phyloP scores from a whole-genome alignment of 140 eudicot genomes.

The Flaveria floridana region DNA sequence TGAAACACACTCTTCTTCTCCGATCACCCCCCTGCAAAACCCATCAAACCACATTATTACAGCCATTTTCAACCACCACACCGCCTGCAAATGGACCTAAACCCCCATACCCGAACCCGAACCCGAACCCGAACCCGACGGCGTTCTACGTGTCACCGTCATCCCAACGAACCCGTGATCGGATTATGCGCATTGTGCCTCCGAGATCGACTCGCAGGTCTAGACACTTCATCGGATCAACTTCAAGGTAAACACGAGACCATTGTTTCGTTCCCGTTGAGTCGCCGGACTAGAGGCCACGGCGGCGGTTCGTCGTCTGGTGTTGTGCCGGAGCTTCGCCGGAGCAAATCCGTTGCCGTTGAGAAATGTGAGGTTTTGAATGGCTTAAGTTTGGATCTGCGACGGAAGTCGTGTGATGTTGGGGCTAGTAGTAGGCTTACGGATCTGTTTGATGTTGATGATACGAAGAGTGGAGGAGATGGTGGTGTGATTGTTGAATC shows the following conservation, averaged over 20 bases:
- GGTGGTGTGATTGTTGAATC: slow-evolving; percentile 39
- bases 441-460: slow-evolving; percentile 47
- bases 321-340: slow-evolving; percentile 58
- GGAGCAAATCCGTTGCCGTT: slow-evolving; percentile 64
- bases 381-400: slow-evolving; percentile 40
- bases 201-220: slow-evolving; percentile 74
- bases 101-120: slow-evolving; percentile 39
- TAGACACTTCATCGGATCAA: slow-evolving; percentile 44
- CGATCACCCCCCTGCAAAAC: slow-evolving; percentile 14
- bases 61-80: background rate
- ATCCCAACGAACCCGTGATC: slow-evolving; percentile 63
- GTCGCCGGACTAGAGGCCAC: slow-evolving; percentile 30
- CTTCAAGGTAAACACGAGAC: slow-evolving; percentile 21
- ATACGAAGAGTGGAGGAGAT: slow-evolving; percentile 32
- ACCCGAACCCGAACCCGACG: slow-evolving; percentile 50
- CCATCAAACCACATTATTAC: background rate
- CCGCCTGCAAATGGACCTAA: slow-evolving; percentile 33
- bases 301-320: slow-evolving; percentile 17
- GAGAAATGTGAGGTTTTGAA: slow-evolving; percentile 41
- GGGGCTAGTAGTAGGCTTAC: slow-evolving; percentile 44
- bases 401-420: slow-evolving; percentile 81
- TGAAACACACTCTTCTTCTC: slow-evolving; percentile 10
- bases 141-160: slow-evolving; percentile 68
- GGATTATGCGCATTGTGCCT: slow-evolving; percentile 82
- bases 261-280: slow-evolving; percentile 28